phyloP scores from a whole-genome alignment of 2,329 filamentous ascomycete species.

The Penicillium oxalicum region DNA sequence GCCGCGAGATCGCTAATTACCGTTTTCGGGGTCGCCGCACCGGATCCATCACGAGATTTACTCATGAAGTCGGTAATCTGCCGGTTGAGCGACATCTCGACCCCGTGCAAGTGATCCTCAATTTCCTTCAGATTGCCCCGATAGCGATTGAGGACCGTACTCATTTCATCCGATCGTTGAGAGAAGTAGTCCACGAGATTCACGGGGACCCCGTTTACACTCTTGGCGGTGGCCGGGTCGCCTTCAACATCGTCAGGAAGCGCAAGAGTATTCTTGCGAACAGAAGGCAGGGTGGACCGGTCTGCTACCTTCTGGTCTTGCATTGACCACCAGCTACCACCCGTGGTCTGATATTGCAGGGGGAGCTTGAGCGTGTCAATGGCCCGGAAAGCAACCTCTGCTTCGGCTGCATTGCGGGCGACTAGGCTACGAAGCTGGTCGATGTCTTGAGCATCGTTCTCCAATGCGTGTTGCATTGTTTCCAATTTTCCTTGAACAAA shows the following conservation, averaged over 20 bases:
- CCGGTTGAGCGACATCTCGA: slow-evolving; percentile 56
- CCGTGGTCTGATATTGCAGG: slow-evolving; percentile 52
- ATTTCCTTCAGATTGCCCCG: slow-evolving; percentile 57
- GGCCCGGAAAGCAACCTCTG: slow-evolving; percentile 64
- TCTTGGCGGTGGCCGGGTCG: slow-evolving; percentile 35
- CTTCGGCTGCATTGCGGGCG: slow-evolving; percentile 63
- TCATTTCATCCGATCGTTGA: slow-evolving; percentile 57
- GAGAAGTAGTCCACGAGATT: slow-evolving; percentile 62
- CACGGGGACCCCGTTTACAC: slow-evolving; percentile 48
- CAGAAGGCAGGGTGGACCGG: slow-evolving; percentile 34
- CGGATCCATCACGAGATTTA: slow-evolving; percentile 35
- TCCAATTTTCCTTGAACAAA: slow-evolving; percentile 58
- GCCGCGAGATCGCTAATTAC: slow-evolving; percentile 46
- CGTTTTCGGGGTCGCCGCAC: slow-evolving; percentile 41
- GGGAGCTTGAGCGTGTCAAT: slow-evolving; percentile 71
- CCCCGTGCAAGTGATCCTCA: slow-evolving; percentile 57
- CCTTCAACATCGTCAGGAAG: slow-evolving; percentile 43
- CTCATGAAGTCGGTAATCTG: slow-evolving; percentile 53
- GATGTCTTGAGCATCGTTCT: slow-evolving; percentile 58
- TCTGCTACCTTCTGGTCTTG: slow-evolving; percentile 37
- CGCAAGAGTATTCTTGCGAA: slow-evolving; percentile 41
- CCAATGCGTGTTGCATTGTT: slow-evolving; percentile 57
- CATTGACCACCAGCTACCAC: slow-evolving; percentile 38
- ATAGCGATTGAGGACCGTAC: slow-evolving; percentile 52
- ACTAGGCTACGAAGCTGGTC: slow-evolving; percentile 51